Evolutionary conservation across 2,329 filamentous ascomycete genomes (phyloP), one percentile per base, ranked within the genome.

Genomic region (Dendryphion nanum): DNA sequence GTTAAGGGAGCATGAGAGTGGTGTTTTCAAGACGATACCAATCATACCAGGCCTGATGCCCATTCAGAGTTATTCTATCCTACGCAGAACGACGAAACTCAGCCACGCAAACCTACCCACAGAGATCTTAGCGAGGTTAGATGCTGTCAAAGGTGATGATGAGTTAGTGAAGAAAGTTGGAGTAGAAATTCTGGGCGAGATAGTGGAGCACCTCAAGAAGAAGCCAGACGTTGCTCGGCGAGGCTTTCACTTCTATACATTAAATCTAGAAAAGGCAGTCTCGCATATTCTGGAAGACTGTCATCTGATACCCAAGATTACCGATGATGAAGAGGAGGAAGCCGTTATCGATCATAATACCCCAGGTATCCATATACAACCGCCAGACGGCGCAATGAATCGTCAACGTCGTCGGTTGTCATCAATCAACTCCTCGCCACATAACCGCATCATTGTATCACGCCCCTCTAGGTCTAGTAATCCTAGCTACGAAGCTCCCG

Each of bases 11-110:
- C 89, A 98, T 57, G 81, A 87, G 33, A 94, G 87, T 57, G 89
- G 89, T 3, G 77, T 79, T 3, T 96, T 98, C 70, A 87, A 86
- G 68, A 81, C 79, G 3, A 86, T 96, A 17, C 85, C 88, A 5
- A 94, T 98, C 51, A 86, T 98, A 39, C 91, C 93, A 0, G 93
- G 93, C 1, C 74, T 98, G 55, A 96, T 98, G 90, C 93, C 93
- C 10, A 89, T 98, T 36, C 93, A 98, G 69, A 94, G 87, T 68
- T 97, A 95, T 68, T 88, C 95, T 64, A 97, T 95, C 73, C 81
- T 98, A 56, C 89, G 89, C 58, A 76, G 93, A 46, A 95, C 91
- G 20, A 91, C 90, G 17, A 98, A 97, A 69, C 77, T 98, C 30
- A 95, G 89, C 63, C 89, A 96, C 64, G 91, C 90, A 33, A 83